Base-by-base conservation (phyloP, 345 rosid genomes). In the Syzygium aqueum region DNA sequence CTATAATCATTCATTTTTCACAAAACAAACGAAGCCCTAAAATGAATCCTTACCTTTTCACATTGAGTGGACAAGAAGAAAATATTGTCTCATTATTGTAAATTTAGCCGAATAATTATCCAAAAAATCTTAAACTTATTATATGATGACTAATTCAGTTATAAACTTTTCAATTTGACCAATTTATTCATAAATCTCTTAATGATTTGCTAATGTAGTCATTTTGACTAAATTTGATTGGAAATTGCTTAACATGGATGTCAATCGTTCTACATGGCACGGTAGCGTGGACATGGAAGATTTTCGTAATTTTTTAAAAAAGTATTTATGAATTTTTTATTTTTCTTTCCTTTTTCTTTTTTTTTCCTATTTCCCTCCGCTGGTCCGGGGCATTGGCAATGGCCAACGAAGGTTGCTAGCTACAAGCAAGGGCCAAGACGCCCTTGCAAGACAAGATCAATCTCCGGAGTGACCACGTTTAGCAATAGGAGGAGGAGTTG, bases 351-450 rank as follows among this genome's bases (percentile, higher is more conserved):
- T 9, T 23, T 23, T 52, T 12, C n/a, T n/a, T 5, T 13, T 5
- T 16, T 15, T 65, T 30, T 8, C 22, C 43, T 8, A 25, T 63
- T 28, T 63, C 2, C 37, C 1, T 27, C 57, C 54, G 89, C 87
- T 77, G 95, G 86, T 84, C 86, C 92, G 51, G 87, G 59, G 86
- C 89, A 94, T n/a, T 90, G 93, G 1, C 95, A 91, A 89, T 90
- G 94, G 7, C 93, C 77, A 43, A 3, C 46, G 6, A 1, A 43
- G 46, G 46, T 90, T 57, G 11, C 5, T 7, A 9, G 11, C 27
- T 11, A 54, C 94, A 82, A 77, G 91, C 89, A 33, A 96, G 53
- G 84, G 94, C 91, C 2, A 94, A 92, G 63, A 95, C 85, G 87
- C 89, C 90, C n/a, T 94, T 88, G 89, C 83, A 92, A 27, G 50